Evolutionary conservation across 2,329 filamentous ascomycete genomes (phyloP), one percentile per base, ranked within the genome.

Genomic region (Hypoxylon sp.): DNA sequence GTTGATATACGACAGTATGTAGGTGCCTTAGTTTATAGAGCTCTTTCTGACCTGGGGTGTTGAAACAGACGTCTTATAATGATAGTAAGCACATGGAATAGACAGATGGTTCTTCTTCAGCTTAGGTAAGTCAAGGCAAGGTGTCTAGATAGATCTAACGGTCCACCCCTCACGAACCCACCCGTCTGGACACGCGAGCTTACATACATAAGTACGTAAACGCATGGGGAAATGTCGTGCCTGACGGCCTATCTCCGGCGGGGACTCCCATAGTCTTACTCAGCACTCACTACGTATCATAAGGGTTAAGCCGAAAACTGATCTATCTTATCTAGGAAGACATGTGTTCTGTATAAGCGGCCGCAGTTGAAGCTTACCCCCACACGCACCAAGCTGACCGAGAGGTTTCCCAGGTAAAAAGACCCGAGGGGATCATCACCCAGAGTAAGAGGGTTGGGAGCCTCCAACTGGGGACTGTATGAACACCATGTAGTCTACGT

Each of bases 161-260:
- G 24, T 47, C 35, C 24, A 42, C 48, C 48, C 57, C 57, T 48
- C 57, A 53, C 57, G 48, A 60, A 39, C 56, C 47, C 55, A 51
- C 56, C 10, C 33, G 9, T 17, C 33, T 42, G 47, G 22, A 8
- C 26, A 60, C 35, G 57, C 57, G n/a, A 37, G 48, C 57, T 61
- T 51, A 53, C 48, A 44, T 61, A 29, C 57, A 61, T 61, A 48
- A 31, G 13, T 37, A 22, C 33, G 37, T 58, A 35, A 46, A 24
- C 26, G 31, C n/a, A 59, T 51, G 55, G 46, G 33, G 31, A 39
- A 50, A 29, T 26, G 26, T 29, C 50, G 50, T 47, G 35, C 37
- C 44, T 61, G 37, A 35, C 33, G 19, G 48, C 29, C 39, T 53
- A 47, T 53, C 55, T 50, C 31, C 22, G 44, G 29, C 42, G 54